phyloP scores from a whole-genome alignment of 176 grass and related monocot genomes.

The Panicum miliaceum region DNA sequence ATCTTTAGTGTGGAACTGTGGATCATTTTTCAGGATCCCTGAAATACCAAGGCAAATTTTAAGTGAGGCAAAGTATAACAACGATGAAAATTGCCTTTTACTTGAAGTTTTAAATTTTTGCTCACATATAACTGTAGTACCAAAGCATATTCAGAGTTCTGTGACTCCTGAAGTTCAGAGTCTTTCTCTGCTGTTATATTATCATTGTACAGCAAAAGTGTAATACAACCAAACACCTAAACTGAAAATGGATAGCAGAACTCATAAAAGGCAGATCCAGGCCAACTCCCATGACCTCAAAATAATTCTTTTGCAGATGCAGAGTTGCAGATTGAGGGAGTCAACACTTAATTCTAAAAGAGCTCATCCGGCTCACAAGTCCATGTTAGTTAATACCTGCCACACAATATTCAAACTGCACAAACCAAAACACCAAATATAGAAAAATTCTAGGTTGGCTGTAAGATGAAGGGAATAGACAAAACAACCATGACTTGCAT shows the following conservation, averaged over 20 bases:
- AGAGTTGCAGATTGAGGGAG: not conserved
- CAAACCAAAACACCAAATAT: not conserved
- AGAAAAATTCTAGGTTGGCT: not conserved
- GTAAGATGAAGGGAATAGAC: not conserved
- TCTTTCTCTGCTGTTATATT: not conserved
- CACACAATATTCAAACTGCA: constrained; percentile 5
- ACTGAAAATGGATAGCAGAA: not conserved
- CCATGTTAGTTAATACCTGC: not conserved
- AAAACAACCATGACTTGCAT: not conserved
- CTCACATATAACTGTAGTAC: not conserved
- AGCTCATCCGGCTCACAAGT: not conserved
- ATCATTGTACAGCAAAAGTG: not conserved
- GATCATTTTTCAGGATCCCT: not conserved
- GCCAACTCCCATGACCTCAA: constrained; percentile 13
- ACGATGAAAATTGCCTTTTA: not conserved
- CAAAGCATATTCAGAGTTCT: too few species aligned
- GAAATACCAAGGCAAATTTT: not conserved
- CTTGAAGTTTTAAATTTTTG: not conserved
- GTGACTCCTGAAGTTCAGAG: not conserved
- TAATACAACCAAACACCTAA: not conserved
- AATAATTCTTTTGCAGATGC: not conserved
- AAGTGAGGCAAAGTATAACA: not conserved
- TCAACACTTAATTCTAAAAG: not conserved
- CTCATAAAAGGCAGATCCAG: not conserved
- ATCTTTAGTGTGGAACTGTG: not conserved